Evolutionary conservation across 306 rosid genomes (phyloP).

Genomic region (Astragalus glycyphyllos): DNA sequence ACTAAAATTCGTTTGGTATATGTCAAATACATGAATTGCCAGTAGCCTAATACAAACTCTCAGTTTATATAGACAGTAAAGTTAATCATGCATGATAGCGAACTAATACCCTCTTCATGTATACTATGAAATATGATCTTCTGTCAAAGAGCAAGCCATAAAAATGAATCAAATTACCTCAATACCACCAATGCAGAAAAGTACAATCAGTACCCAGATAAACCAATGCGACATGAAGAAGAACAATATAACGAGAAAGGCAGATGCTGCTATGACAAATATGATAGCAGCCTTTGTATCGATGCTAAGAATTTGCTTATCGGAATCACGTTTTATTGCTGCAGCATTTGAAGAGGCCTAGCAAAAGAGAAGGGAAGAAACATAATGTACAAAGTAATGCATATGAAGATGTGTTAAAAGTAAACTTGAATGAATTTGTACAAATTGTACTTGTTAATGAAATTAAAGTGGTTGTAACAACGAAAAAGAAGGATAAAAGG

Average conservation of each 20-base stretch:
- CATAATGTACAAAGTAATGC: conserved; percentile 12
- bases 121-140: conserved; percentile 20
- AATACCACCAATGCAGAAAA: conserved; percentile 93
- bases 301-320: conserved; percentile 72
- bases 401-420: conserved; percentile 31
- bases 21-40: conserved; percentile 10
- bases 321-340: conserved; percentile 52
- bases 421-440: conserved; percentile 27
- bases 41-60: conserved; percentile 7
- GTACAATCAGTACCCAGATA: conserved; percentile 89
- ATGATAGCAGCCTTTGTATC: conserved; percentile 74
- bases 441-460: neutral
- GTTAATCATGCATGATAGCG: conserved; percentile 12
- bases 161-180: conserved; percentile 67
- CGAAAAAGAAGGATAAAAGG: conserved; percentile 22
- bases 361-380: conserved; percentile 27
- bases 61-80: conserved; percentile 29
- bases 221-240: conserved; percentile 98
- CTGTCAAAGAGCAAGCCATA: conserved; percentile 26
- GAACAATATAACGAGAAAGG: conserved; percentile 77
- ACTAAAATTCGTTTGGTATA: conserved; percentile 33
- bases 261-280: conserved; percentile 82
- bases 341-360: conserved; percentile 69
- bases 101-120: conserved; percentile 40
- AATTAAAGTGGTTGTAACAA: conserved; percentile 33